These are phyloP conservation scores for Picea engelmannii DNA, from an alignment of 83 land plant genomes.

Conservation along the genomic window DNA sequence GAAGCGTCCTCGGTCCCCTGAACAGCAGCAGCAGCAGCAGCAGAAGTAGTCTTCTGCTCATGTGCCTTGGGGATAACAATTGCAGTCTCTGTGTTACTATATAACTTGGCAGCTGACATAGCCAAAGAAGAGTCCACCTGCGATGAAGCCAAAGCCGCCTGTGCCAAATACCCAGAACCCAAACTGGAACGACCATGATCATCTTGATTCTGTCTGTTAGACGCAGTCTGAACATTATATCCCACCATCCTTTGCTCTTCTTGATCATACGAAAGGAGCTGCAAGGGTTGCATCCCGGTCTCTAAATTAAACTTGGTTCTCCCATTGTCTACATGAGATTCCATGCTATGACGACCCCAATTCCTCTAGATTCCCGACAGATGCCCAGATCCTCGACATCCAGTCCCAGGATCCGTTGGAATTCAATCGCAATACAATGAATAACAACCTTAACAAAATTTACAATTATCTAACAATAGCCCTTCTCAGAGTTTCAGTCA, in stretches of 20 bases:
- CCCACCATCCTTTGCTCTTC: conserved; percentile 5
- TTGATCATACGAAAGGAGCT: conserved; percentile 9
- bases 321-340: conserved; percentile 1
- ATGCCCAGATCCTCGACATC: conserved; percentile 7
- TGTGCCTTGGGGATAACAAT: not conserved
- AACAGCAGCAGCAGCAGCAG: not conserved
- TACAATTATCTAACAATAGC: too few species aligned
- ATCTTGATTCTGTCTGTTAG: too few species aligned
- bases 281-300: conserved; percentile 17
- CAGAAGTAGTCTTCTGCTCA: not conserved
- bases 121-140: conserved; percentile 11
- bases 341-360: conserved; percentile 17
- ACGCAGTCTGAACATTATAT: not conserved
- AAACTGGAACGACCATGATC: too few species aligned
- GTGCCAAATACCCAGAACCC: conserved; percentile 1
- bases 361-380: conserved; percentile 12
- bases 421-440: not conserved
- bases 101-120: conserved; percentile 1
- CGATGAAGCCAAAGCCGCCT: not conserved
- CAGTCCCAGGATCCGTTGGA: not conserved
- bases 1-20: not conserved
- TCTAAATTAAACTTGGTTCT: conserved; percentile 9
- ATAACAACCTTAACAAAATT: too few species aligned
- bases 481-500: too few species aligned
- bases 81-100: not conserved